A percentile compares a stretch with the other conserved stretches of the same genome.
Evolutionary conservation across 2,329 filamentous ascomycete species (phyloP).

Genomic region (Ceratocystis harringtonii): DNA sequence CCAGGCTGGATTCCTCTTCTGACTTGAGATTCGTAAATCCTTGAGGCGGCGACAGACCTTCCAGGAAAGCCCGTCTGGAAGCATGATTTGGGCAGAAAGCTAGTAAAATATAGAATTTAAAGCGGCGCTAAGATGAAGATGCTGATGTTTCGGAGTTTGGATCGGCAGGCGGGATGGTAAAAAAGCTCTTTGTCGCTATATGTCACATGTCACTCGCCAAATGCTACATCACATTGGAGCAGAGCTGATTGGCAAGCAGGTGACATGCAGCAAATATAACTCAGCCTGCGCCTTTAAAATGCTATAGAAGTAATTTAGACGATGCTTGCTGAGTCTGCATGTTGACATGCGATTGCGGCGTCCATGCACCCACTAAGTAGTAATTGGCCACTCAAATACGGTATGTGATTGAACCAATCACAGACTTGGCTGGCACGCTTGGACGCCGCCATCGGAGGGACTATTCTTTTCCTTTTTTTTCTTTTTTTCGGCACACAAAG

Average conservation of each 20-base stretch:
- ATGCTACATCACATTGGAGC: not conserved
- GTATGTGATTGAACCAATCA: not conserved
- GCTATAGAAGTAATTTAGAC: not conserved
- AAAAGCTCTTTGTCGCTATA: not conserved
- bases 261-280: not conserved
- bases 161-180: not conserved
- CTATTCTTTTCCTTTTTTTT: not conserved
- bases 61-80: no score
- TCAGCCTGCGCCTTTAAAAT: not conserved
- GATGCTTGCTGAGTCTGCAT: not conserved
- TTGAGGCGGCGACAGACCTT: no score
- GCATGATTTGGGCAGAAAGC: no score
- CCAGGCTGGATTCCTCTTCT: no score
- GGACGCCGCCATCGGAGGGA: conserved; percentile 2
- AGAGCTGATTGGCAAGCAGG: not conserved
- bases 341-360: not conserved
- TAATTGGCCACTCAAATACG: not conserved
- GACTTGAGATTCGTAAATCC: no score
- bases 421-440: not conserved
- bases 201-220: not conserved
- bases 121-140: no score
- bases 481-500: not conserved
- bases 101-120: no score
- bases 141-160: no score
- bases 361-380: not conserved